Conservation (phyloP, 176 grass and related monocot species). For the Echinochloa phyllopogon region DNA sequence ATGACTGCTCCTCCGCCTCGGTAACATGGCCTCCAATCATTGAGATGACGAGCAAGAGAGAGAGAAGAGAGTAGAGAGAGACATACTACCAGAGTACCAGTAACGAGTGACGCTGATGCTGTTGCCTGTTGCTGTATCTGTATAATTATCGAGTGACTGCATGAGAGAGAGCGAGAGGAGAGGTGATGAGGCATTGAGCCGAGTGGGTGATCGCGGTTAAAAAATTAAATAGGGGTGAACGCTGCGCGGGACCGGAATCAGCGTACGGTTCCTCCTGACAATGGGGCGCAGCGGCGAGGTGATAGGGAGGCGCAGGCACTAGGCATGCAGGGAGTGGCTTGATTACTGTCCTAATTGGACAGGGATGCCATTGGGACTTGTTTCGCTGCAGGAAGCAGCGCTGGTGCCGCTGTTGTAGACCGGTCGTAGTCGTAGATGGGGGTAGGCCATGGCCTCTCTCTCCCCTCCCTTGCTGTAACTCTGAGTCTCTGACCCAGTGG, state of each 20-base stretch:
- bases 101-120: not conserved
- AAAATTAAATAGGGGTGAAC: not conserved
- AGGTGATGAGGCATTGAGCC: no score
- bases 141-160: slow-evolving; percentile 1
- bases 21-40: slow-evolving; percentile 54
- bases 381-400: slow-evolving; percentile 50
- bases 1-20: not conserved
- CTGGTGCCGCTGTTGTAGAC: not conserved
- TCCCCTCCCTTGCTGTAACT: not conserved
- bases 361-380: slow-evolving; percentile 39
- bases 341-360: slow-evolving; percentile 17
- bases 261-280: slow-evolving; percentile 11
- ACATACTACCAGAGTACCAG: not conserved
- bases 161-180: not conserved
- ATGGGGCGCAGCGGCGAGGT: not conserved
- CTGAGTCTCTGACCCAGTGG: not conserved
- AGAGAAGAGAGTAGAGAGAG: not conserved
- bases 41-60: slow-evolving; percentile 19
- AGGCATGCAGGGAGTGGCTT: not conserved
- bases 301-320: not conserved
- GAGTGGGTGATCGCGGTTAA: slow-evolving; percentile 11
- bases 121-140: not conserved
- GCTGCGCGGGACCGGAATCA: not conserved
- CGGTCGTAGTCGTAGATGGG: not conserved
- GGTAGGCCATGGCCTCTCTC: not conserved